phyloP scores from a whole-genome alignment of 225 moss, liverwort and hornwort species.

The Climacium dendroides region DNA sequence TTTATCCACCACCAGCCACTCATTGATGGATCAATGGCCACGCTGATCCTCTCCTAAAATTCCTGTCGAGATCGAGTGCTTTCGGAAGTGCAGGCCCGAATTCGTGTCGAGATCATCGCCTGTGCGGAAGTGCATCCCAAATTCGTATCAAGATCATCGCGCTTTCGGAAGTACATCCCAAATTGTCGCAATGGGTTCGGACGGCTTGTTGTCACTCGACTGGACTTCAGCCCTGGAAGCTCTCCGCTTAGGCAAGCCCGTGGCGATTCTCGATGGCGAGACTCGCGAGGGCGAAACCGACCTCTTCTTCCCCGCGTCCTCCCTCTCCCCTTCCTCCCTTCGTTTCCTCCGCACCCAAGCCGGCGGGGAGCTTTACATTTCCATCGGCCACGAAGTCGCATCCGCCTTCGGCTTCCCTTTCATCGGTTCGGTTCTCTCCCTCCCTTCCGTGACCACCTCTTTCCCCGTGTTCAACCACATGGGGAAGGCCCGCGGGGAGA shows the following conservation, averaged over 20 bases:
- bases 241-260: conserved; percentile 23
- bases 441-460: background rate
- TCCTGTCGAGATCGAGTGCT: background rate
- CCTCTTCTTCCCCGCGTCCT: conserved; percentile 38
- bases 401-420: conserved; percentile 39
- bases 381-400: conserved; percentile 52
- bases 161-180: background rate
- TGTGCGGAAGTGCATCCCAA: background rate
- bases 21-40: background rate
- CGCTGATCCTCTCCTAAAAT: background rate
- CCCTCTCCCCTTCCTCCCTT: conserved; percentile 27
- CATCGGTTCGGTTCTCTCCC: conserved; percentile 44
- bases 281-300: conserved; percentile 58
- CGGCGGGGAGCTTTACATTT: conserved; percentile 65
- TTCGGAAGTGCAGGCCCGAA: background rate
- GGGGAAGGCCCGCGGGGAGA: conserved; percentile 38
- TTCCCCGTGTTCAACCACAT: conserved; percentile 35
- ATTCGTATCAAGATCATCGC: background rate
- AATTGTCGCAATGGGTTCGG: background rate
- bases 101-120: background rate
- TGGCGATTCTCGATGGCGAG: conserved; percentile 51
- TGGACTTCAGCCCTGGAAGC: conserved; percentile 31
- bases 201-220: background rate
- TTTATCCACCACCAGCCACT: background rate
- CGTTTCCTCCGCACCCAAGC: conserved; percentile 49